Evolutionary conservation across 139 green algal genomes (phyloP).

Genomic region (Mychonastes homosphaera): DNA sequence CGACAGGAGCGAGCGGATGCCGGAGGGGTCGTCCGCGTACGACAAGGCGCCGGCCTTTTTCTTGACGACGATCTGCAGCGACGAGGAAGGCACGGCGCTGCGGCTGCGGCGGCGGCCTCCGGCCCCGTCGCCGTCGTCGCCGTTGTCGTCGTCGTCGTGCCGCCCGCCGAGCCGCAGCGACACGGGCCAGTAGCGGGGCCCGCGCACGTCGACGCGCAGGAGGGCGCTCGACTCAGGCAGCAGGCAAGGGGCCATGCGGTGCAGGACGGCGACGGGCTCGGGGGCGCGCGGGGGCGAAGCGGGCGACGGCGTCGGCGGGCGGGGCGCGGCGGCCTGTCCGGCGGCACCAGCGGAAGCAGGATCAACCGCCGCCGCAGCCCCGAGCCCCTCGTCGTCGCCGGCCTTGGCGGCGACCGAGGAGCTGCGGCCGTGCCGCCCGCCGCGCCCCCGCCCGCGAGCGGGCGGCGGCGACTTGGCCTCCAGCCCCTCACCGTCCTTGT

Average conservation of each 20-base stretch:
- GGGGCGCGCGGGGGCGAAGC: too few species aligned
- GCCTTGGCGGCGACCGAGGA: too few species aligned
- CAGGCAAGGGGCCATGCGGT: slow-evolving; percentile 50
- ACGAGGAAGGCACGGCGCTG: slow-evolving; percentile 3
- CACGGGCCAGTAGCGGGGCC: slow-evolving; percentile 68
- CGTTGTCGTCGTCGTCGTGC: background rate
- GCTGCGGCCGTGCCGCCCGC: too few species aligned
- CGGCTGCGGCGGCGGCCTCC: background rate
- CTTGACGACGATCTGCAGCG: slow-evolving; percentile 58
- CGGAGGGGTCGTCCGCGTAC: slow-evolving; percentile 55
- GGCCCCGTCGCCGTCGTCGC: background rate
- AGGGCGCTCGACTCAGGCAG: slow-evolving; percentile 54
- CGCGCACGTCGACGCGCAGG: slow-evolving; percentile 37
- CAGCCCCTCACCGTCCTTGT: too few species aligned
- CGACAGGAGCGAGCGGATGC: slow-evolving; percentile 53
- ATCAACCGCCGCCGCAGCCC: too few species aligned
- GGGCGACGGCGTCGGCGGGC: too few species aligned
- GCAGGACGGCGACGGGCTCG: too few species aligned
- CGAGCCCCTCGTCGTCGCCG: too few species aligned
- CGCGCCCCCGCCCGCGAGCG: too few species aligned
- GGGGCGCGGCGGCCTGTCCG: too few species aligned
- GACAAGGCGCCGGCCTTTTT: slow-evolving; percentile 48
- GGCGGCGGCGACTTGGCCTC: too few species aligned
- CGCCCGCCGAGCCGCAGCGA: slow-evolving; percentile 13
- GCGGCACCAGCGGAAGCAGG: too few species aligned